Evolutionary conservation across 2,329 filamentous ascomycete genomes (phyloP).

Genomic region (Septoria petroselini): DNA sequence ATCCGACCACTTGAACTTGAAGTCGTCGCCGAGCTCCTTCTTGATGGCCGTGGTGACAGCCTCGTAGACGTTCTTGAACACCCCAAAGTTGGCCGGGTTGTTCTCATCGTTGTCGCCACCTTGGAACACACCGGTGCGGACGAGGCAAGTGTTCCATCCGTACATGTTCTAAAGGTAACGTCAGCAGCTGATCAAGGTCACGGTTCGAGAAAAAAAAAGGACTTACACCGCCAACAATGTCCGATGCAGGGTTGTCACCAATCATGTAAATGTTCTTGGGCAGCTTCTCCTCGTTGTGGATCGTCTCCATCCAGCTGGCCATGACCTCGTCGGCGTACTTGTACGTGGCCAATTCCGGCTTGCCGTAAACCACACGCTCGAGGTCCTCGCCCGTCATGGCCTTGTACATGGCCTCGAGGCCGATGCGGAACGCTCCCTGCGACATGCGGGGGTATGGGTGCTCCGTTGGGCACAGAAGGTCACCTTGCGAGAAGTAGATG

Average conservation of each 20-base stretch:
- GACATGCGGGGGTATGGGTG: conserved; percentile 64
- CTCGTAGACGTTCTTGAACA: conserved; percentile 70
- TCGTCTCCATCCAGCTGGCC: conserved; percentile 69
- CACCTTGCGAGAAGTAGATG: conserved; percentile 69
- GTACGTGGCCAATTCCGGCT: conserved; percentile 72
- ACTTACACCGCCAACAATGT: conserved; percentile 63
- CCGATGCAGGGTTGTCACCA: conserved; percentile 70
- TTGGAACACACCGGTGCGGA: conserved; percentile 75
- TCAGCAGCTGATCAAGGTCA: conserved; percentile 6
- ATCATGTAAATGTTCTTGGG: conserved; percentile 73
- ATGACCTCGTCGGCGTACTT: conserved; percentile 74
- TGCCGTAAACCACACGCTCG: conserved; percentile 73
- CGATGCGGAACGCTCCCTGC: conserved; percentile 72
- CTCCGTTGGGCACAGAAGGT: conserved; percentile 56
- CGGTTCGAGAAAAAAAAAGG: too few species aligned
- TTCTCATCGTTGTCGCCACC: conserved; percentile 71
- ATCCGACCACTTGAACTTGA: conserved; percentile 66
- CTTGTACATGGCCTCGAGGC: conserved; percentile 71
- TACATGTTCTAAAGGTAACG: conserved; percentile 59
- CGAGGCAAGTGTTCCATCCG: conserved; percentile 76
- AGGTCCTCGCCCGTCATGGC: conserved; percentile 66
- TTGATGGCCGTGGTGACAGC: conserved; percentile 65
- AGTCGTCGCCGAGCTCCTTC: conserved; percentile 70
- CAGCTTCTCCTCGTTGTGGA: conserved; percentile 68
- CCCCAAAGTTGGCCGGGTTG: conserved; percentile 74